Evolutionary conservation across 73 alveolate genomes (phyloP).

Genomic region (Paramecium pentaurelia): DNA sequence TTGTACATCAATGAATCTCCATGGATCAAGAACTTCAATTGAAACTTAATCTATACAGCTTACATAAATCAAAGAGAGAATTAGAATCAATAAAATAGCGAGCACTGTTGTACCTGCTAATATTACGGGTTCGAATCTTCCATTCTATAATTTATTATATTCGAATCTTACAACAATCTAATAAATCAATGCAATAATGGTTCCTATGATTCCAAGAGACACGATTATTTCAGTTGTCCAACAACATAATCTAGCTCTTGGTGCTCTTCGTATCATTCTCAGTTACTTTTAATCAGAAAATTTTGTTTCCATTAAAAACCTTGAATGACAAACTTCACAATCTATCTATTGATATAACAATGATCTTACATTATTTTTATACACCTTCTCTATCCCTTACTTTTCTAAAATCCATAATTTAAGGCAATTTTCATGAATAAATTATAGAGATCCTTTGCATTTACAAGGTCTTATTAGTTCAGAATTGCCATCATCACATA

Average conservation of each 20-base stretch:
- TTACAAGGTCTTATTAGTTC: slow-evolving; percentile 53
- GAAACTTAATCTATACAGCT: background rate
- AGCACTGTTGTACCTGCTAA: background rate
- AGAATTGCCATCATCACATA: slow-evolving; percentile 41
- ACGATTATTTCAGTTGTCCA: background rate
- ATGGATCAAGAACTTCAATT: background rate
- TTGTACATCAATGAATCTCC: background rate
- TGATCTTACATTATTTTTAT: background rate
- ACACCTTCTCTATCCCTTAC: background rate
- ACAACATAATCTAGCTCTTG: background rate
- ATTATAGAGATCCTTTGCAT: slow-evolving; percentile 37
- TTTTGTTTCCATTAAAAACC: background rate
- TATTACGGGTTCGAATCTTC: background rate
- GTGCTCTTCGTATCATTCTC: background rate
- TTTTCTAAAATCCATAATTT: slow-evolving; percentile 49
- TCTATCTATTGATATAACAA: background rate
- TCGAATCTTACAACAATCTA: background rate
- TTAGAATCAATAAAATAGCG: background rate
- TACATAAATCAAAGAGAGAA: background rate
- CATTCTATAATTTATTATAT: background rate
- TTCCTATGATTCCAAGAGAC: background rate
- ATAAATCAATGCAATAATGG: background rate
- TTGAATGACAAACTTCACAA: background rate
- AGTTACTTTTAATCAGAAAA: background rate
- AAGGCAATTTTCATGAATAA: slow-evolving; percentile 45